Evolutionary conservation across 306 rosid species (phyloP), one percentile per base, ranked within the genome.

Genomic region (Cicer arietinum): DNA sequence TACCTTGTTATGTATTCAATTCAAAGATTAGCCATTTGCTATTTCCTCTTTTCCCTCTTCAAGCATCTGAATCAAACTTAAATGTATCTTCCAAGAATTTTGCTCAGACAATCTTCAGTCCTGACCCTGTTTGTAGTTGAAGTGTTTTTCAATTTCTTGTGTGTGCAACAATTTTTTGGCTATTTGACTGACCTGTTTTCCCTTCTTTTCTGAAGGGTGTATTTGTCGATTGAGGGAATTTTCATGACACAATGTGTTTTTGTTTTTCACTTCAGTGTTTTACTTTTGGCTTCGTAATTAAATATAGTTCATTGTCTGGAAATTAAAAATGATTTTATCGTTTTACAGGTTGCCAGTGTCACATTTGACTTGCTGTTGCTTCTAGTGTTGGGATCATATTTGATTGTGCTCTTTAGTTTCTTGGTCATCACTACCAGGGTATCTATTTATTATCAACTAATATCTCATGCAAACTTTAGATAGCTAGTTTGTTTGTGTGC

Each of bases 311-410:
- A 17, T 60, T 62, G 66, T 54, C 65, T 42, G 14, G 47, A 63
- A 73, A 67, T 13, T 80, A 84, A 83, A 20, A 30, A 30, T 1
- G 6, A 3, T 30, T 44, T 63, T 52, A 37, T 80, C 68, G 22
- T 60, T 43, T 85, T 74, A 22, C 97, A 95, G 99, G 98, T 95
- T 63, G 99, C 97, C 40, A 92, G 98, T 62, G 98, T 95, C 78
- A 90, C 99, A 56, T 95, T 95, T 43, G 99, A 95, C 88, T 88
- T 95, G 84, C 87, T 90, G 82, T 84, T 95, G 86, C 98, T 95
- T 85, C 88, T 95, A 18, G 88, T 74, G 13, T 69, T 84, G 85
- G 88, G 88, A 5, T 84, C 88, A 7, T 84, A 84, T 73, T 77
- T 84, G 45, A 84, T 84, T 54, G 75, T 84, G 58, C 88, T 84